Conservation (phyloP, 352 stramenopile species). For the Globisporangium camurandrum region DNA sequence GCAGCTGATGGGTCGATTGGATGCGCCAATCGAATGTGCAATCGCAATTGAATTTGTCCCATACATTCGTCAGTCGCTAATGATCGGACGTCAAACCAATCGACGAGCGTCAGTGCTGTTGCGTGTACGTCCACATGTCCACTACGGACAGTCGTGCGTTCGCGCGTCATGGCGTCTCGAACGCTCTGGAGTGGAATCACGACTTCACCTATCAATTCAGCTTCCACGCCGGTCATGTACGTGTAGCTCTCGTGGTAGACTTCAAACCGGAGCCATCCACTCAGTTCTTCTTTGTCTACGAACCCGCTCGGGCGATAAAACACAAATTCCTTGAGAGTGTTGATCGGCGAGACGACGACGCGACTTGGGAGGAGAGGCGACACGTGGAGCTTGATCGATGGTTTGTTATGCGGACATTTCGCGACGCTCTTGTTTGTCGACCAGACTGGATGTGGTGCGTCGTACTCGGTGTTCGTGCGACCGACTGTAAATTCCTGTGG, state of each 20-base stretch:
- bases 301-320: slow-evolving; percentile 48
- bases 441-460: slow-evolving; percentile 55
- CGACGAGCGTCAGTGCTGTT: slow-evolving; percentile 43
- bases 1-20: too few relatives aligned
- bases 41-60: slow-evolving; percentile 64
- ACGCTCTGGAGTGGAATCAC: slow-evolving; percentile 63
- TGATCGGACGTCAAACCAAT: slow-evolving; percentile 75
- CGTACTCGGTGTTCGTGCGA: slow-evolving; percentile 85
- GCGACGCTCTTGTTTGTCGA: slow-evolving; percentile 54
- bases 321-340: slow-evolving; percentile 69
- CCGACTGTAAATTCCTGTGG: slow-evolving; percentile 57
- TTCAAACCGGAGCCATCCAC: slow-evolving; percentile 66
- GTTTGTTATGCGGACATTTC: slow-evolving; percentile 63
- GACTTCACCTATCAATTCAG: slow-evolving; percentile 66
- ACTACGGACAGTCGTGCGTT: slow-evolving; percentile 39
- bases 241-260: slow-evolving; percentile 71
- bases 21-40: slow-evolving; percentile 68
- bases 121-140: slow-evolving; percentile 14
- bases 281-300: slow-evolving; percentile 18
- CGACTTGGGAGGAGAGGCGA: slow-evolving; percentile 47
- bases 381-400: slow-evolving; percentile 50
- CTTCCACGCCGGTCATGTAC: slow-evolving; percentile 71
- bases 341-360: slow-evolving; percentile 53
- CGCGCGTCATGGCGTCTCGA: slow-evolving; percentile 49
- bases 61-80: slow-evolving; percentile 45